phyloP scores from a whole-genome alignment of 768 basidiomycete species.

The Zangia roseola region DNA sequence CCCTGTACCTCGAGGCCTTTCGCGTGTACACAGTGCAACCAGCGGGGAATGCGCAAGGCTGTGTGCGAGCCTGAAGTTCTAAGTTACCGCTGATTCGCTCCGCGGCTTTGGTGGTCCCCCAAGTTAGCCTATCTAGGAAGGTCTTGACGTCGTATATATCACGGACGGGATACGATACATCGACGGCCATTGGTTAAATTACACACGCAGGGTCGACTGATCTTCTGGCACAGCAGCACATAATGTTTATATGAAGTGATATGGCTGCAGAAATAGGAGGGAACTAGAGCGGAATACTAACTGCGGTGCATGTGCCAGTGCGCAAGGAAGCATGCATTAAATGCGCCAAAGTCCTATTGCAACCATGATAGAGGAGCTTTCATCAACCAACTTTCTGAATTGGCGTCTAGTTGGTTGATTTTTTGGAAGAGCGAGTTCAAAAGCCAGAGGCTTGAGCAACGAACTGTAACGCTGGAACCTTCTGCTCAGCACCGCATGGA shows the following conservation, averaged over 20 bases:
- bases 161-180: too few relatives aligned
- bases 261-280: neutral
- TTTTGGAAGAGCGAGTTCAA: constrained; percentile 49
- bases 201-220: neutral
- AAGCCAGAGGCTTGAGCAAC: constrained; percentile 48
- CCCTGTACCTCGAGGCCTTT: constrained; percentile 23
- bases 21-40: constrained; percentile 24
- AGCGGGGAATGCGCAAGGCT: constrained; percentile 19
- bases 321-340: neutral
- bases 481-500: constrained; percentile 58
- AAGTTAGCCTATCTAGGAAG: too few relatives aligned
- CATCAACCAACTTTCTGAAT: constrained; percentile 47
- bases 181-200: neutral
- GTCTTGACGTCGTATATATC: too few relatives aligned
- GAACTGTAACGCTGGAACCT: constrained; percentile 49
- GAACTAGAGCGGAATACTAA: neutral
- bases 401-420: constrained; percentile 42
- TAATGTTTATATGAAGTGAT: neutral
- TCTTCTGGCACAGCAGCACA: neutral
- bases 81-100: neutral
- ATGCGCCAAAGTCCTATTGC: constrained; percentile 19
- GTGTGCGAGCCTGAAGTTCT: constrained; percentile 7
- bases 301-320: neutral
- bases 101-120: neutral
- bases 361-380: constrained; percentile 20